Evolutionary conservation across 257 asterid genomes (phyloP), one percentile per base, ranked within the genome.

Genomic region (Asclepias syriaca): DNA sequence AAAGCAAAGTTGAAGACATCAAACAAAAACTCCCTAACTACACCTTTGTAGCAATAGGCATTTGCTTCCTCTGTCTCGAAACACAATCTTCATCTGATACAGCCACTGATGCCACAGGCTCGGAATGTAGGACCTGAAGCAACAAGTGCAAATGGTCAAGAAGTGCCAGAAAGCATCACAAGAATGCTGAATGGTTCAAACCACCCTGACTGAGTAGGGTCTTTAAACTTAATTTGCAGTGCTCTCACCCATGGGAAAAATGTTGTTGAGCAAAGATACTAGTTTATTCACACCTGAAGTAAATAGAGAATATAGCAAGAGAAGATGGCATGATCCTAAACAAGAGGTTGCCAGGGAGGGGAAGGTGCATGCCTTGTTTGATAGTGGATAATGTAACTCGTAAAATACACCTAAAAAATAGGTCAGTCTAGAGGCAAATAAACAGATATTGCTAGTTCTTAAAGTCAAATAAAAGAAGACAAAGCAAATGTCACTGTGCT

Each of bases 71-170:
- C 3, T 79, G 80, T 69, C 84, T 73, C 79, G 73, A 54, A 13
- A 70, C 53, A 40, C 43, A 64, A 45, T 82, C 92, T 22, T 81
- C 87, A 66, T 83, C 76, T 71, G 86, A 70, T 70, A 69, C 73
- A 67, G 45, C 63, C 68, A 66, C 51, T 15, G 75, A 48, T 56
- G 71, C 74, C 19, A 49, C 32, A 72, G 76, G 64, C 21, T 63
- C 40, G 39, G 37, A 49, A 32, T 63, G 43, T 15, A 54, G 22
- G 45, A 70, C 72, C 80, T 76, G 46, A 64, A 19, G 10, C 49
- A 64, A 5, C 1, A 37, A 8, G 27, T 34, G 15, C 68, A 37
- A 29, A 16, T 37, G 8, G 29, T 64, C 45, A 64, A 37, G 29
- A 49, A 37, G 16, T 14, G 67, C 68, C 68, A 63, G 15, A 19